A percentile compares a stretch with the other conserved stretches of the same genome.
phyloP scores from a whole-genome alignment of 306 rosid species.

The Inga laurina region DNA sequence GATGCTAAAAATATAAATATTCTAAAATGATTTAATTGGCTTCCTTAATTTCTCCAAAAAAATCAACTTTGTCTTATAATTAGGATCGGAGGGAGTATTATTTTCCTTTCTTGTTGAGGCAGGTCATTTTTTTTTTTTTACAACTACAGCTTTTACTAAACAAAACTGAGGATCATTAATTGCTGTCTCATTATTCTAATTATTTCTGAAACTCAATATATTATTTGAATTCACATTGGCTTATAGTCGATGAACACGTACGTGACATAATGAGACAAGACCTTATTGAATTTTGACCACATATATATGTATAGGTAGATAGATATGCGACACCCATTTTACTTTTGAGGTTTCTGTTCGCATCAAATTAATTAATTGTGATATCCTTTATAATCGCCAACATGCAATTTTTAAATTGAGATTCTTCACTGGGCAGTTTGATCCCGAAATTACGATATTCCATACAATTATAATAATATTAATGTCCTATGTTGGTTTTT shows the following conservation, averaged over 20 bases:
- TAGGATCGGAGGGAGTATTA: too few relatives aligned
- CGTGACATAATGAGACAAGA: conserved; percentile 22
- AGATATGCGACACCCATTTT: neutral
- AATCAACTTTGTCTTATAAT: too few relatives aligned
- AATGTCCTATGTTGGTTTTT: neutral
- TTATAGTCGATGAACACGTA: neutral
- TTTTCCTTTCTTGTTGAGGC: neutral
- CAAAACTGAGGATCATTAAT: neutral
- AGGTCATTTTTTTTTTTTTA: neutral
- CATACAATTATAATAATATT: neutral
- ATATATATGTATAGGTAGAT: neutral
- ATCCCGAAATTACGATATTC: conserved; percentile 33
- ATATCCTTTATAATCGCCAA: neutral
- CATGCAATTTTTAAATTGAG: conserved; percentile 4
- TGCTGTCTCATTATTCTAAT: neutral
- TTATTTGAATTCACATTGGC: neutral
- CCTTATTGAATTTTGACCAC: conserved; percentile 13
- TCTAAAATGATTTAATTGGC: too few relatives aligned
- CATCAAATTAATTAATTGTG: neutral
- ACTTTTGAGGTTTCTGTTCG: neutral
- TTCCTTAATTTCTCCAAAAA: too few relatives aligned
- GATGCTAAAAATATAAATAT: too few relatives aligned
- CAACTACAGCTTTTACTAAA: neutral
- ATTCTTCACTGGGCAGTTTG: conserved; percentile 12
- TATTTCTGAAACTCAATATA: neutral